Evolutionary conservation across 1,139 yeast genomes (phyloP).

Genomic region (Nakaseomyces kungkrabaensis): DNA sequence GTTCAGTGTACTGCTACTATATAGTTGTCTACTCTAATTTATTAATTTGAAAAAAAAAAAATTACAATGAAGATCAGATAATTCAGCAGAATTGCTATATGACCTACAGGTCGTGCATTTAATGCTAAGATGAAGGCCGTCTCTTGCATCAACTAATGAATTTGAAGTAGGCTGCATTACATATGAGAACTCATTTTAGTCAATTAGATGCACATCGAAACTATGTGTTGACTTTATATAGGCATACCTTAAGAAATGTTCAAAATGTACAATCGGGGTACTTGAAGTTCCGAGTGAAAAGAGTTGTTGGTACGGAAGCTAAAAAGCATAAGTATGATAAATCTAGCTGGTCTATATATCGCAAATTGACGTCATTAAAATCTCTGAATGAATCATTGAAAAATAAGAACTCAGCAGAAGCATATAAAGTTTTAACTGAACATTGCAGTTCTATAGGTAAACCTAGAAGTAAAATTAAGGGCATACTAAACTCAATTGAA

Average conservation of each 20-base stretch:
- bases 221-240: slow-evolving; percentile 20
- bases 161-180: not conserved
- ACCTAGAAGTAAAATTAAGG: slow-evolving; percentile 4
- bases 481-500: not conserved
- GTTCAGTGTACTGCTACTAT: too few relatives aligned
- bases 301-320: slow-evolving; percentile 7
- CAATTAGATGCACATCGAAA: slow-evolving; percentile 19
- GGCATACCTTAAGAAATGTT: slow-evolving; percentile 18
- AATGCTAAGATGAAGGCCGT: too few relatives aligned
- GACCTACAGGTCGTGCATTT: too few relatives aligned
- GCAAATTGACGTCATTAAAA: slow-evolving; percentile 10
- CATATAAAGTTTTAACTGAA: slow-evolving; percentile 9
- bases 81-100: too few relatives aligned
- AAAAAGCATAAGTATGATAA: slow-evolving; percentile 15
- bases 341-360: slow-evolving; percentile 22
- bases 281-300: slow-evolving; percentile 10
- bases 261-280: slow-evolving; percentile 12
- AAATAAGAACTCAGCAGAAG: slow-evolving; percentile 6
- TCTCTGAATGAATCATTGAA: slow-evolving; percentile 9
- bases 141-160: too few relatives aligned
- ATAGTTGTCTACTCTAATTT: too few relatives aligned
- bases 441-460: slow-evolving; percentile 5
- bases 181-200: slow-evolving; percentile 29
- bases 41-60: too few relatives aligned
- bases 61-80: too few relatives aligned